Evolutionary conservation across 176 grass and related monocot species (phyloP).

Genomic region (Oryza meyeriana): DNA sequence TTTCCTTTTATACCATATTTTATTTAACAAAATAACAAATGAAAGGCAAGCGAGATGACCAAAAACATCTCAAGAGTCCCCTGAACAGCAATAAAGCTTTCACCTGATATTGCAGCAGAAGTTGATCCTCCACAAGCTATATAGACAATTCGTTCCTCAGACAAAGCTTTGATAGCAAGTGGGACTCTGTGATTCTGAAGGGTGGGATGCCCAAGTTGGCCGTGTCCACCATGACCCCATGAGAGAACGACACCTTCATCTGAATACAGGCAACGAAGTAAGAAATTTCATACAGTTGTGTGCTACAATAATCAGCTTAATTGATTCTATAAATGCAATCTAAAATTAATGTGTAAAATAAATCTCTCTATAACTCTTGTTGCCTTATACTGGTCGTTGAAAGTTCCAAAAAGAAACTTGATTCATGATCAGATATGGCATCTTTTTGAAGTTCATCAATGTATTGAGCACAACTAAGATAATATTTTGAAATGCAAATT

Average conservation of each 20-base stretch:
- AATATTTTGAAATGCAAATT: background rate
- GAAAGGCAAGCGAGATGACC: background rate
- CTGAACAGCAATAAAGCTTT: background rate
- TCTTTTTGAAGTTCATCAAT: background rate
- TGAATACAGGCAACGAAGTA: constrained; percentile 28
- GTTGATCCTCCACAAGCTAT: constrained; percentile 92
- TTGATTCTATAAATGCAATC: background rate
- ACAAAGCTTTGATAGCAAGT: constrained; percentile 69
- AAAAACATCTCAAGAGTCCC: background rate
- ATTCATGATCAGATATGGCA: background rate
- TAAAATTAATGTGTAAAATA: constrained; percentile 11
- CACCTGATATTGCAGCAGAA: constrained; percentile 94
- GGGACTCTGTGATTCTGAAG: constrained; percentile 78
- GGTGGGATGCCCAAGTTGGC: constrained; percentile 76
- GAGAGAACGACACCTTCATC: constrained; percentile 84
- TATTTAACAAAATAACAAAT: background rate
- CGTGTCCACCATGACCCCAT: constrained; percentile 89
- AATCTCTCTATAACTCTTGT: background rate
- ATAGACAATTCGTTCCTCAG: constrained; percentile 56
- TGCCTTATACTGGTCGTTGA: background rate
- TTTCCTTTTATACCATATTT: background rate
- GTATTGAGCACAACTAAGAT: background rate
- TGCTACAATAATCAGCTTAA: constrained; percentile 2
- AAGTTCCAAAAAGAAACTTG: background rate
- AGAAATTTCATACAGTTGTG: constrained; percentile 11